A percentile compares a stretch with the other conserved stretches of the same genome.
phyloP scores from a whole-genome alignment of 139 green algal genomes.

The Picochlorum sp. region DNA sequence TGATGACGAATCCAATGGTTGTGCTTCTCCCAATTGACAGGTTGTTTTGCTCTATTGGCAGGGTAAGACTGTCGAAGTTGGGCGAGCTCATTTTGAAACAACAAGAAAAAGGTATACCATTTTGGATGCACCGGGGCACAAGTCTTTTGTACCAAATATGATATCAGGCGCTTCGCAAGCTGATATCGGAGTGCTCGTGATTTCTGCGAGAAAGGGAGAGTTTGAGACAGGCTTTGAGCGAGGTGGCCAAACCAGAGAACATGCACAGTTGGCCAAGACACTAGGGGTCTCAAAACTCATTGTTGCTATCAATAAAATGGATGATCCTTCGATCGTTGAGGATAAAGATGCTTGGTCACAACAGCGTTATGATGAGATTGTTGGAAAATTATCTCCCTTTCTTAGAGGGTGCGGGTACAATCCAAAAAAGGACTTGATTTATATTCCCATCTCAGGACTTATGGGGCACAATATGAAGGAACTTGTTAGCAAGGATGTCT shows the following conservation, averaged over 20 bases:
- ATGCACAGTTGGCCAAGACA: constrained; percentile 91
- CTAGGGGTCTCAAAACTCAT: constrained; percentile 87
- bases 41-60: neutral
- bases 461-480: constrained; percentile 85
- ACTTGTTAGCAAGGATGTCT: constrained; percentile 18
- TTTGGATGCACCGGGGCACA: constrained; percentile 94
- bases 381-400: constrained; percentile 84
- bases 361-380: constrained; percentile 83
- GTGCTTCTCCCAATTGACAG: neutral
- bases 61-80: constrained; percentile 97
- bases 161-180: constrained; percentile 81
- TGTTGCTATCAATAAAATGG: constrained; percentile 93
- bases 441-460: constrained; percentile 89
- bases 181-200: constrained; percentile 83
- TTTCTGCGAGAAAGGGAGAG: constrained; percentile 74
- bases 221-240: constrained; percentile 94
- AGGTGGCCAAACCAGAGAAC: constrained; percentile 89
- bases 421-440: constrained; percentile 80
- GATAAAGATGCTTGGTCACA: constrained; percentile 49
- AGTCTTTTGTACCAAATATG: constrained; percentile 98
- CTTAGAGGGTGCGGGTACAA: constrained; percentile 82
- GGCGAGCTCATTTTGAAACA: constrained; percentile 80
- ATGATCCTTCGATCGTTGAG: constrained; percentile 60
- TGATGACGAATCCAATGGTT: neutral
- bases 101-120: constrained; percentile 85